Evolutionary conservation across 257 asterid genomes (phyloP), one percentile per base, ranked within the genome.

Genomic region (Forsythia viridissima): DNA sequence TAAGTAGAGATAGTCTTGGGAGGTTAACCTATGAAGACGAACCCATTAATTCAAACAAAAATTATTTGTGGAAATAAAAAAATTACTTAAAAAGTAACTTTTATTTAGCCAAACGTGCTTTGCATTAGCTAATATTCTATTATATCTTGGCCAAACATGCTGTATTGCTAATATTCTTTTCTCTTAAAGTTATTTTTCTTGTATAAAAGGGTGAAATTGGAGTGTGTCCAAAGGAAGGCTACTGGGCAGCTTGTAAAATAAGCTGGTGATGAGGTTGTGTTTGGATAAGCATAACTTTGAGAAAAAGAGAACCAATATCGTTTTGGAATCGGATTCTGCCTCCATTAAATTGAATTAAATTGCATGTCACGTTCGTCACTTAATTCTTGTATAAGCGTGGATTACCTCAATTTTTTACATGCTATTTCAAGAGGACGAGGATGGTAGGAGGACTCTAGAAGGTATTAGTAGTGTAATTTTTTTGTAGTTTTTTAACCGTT

Each of bases 281-380:
- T 20, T 63, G 69, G 36, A 30, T 63, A 1, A 38, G 69, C 37
- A 8, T 24, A 63, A 24, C 38, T 63, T 63, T 63, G 69, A 63
- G 69, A 63, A 30, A 63, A 59, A 59, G 69, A 63, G 69, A 63
- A 21, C 69, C 37, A 3, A 24, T 30, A 63, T 63, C 69, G 8
- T 30, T 9, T 63, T 63, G 69, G 69, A 63, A 63, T 63, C 69
- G 15, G 69, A 63, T 63, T 63, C 69, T 63, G 69, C 37, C 69
- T 63, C 15, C 69, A 4, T 9, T 24, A 9, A 61, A 24, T 16
- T 52, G 21, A 52, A 18, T 52, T 30, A 30, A 30, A 30, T 30
- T 30, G 34, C 34, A 30, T 30, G 34, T 30, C 34, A 30, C 34
- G 1, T 30, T 30, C 34, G 34, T 30, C 34, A 30, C 34, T 30